Base-by-base conservation (phyloP, 2,329 filamentous ascomycete species). In the Pseudocercospora vitis region DNA sequence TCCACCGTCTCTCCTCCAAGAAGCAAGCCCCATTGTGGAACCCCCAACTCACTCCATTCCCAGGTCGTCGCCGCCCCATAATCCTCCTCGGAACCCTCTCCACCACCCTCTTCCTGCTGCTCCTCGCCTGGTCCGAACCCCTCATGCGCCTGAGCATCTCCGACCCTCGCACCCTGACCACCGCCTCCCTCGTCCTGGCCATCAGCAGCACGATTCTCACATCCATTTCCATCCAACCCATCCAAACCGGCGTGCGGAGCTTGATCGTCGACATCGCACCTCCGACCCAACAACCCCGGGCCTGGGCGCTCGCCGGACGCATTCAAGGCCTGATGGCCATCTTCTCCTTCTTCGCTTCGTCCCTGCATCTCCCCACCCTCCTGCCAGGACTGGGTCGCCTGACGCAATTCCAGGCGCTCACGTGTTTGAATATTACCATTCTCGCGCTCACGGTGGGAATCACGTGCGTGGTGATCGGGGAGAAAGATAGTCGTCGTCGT, bases 321-420 rank as follows among this genome's bases (percentile, higher is more conserved):
- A 54, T 61, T 9, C 56, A 61, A 45, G 59, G 59, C 3, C 40
- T 46, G 9, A 39, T 33, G 16, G 54, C 56, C 11, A 61, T 61
- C 19, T 59, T 59, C 19, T 50, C 48, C 6, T 61, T 61, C 47
- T 61, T 59, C 29, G 56, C 56, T n/a, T 52, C 45, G 7, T 53
- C 54, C 2, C 24, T 61, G n/a, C 31, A 53, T 42, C 4, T 39
- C 59, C n/a, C 42, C 57, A 11, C 8, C 16, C 1, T 33, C n/a
- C n/a, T 59, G n/a, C 56, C 52, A 6, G 56, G 59, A 2, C 26
- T 59, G 37, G 47, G 48, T 2, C 21, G 33, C 2, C 46, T 59
- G 11, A 54, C 59, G 39, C 59, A 61, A 14, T 57, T 61, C 28
- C 59, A 59, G 31, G 50, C 48, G 3, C 23, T 61, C 46, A 47